These are phyloP conservation scores for Aspergillus incahuasiensis DNA, from an alignment of 495 filamentous ascomycete genomes.

Conservation along the genomic window DNA sequence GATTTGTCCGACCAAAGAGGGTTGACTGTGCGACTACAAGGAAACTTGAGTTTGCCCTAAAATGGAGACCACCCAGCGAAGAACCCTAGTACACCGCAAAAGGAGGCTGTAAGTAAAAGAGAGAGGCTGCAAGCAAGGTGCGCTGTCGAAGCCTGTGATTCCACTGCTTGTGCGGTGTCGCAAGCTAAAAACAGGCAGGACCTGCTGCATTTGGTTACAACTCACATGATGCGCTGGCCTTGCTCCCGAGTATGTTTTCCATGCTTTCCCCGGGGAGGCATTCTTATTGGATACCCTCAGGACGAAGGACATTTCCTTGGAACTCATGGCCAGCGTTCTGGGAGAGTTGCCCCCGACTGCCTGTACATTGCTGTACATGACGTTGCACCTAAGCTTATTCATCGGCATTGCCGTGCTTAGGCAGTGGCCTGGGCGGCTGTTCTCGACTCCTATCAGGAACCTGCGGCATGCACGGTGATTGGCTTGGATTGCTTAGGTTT, in stretches of 20 bases:
- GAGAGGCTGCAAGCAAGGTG: constrained; percentile 2
- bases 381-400: constrained; percentile 39
- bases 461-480: constrained; percentile 17
- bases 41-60: constrained; percentile 3
- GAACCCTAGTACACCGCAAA: constrained; percentile 2
- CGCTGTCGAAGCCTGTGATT: background rate
- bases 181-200: constrained; percentile 13
- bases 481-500: constrained; percentile 19
- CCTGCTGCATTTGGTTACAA: constrained; percentile 19
- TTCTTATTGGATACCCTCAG: constrained; percentile 20
- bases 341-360: constrained; percentile 3
- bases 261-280: constrained; percentile 4
- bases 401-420: constrained; percentile 10
- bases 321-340: constrained; percentile 8
- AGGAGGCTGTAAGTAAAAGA: constrained; percentile 5
- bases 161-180: constrained; percentile 17
- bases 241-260: constrained; percentile 14
- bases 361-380: constrained; percentile 13
- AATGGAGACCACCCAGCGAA: constrained; percentile 1
- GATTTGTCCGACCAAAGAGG: constrained; percentile 17
- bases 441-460: constrained; percentile 22
- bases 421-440: background rate
- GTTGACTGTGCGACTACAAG: constrained; percentile 8
- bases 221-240: constrained; percentile 28
- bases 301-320: constrained; percentile 9